These are phyloP conservation scores for Tulasnella sp. DNA, from an alignment of 768 basidiomycete genomes.

Conservation along the genomic window DNA sequence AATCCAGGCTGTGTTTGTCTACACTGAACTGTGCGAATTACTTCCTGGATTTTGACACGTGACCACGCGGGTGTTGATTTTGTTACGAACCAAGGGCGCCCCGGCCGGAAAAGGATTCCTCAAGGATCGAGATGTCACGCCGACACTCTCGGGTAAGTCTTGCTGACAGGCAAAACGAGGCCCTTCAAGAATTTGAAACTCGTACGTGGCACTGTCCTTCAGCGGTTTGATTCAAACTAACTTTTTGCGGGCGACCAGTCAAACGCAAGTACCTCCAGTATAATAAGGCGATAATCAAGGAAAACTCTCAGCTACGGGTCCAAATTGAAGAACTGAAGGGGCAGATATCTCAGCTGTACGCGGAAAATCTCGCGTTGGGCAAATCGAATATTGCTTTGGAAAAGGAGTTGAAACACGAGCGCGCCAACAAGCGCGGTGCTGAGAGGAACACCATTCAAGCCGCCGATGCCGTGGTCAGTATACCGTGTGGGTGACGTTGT, in stretches of 20 bases:
- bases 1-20: neutral
- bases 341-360: conserved; percentile 10
- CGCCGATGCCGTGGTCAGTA: neutral
- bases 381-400: conserved; percentile 9
- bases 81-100: neutral
- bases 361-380: conserved; percentile 9
- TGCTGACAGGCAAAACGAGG: conserved; percentile 8
- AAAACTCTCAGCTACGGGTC: conserved; percentile 11
- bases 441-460: neutral
- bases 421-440: neutral
- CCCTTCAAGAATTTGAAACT: conserved; percentile 14
- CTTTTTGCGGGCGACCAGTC: neutral
- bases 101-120: too few species aligned
- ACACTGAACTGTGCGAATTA: too few species aligned
- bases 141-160: conserved; percentile 12
- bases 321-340: conserved; percentile 12
- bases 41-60: neutral
- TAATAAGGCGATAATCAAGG: conserved; percentile 13
- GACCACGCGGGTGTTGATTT: neutral
- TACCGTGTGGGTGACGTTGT: neutral
- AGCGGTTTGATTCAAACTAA: neutral
- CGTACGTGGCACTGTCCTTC: neutral
- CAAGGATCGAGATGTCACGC: conserved; percentile 6
- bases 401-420: conserved; percentile 5
- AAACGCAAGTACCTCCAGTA: conserved; percentile 15